Evolutionary conservation across 495 filamentous ascomycete species (phyloP), one percentile per base, ranked within the genome.

Genomic region (Aspergillus sclerotiicarbonarius): DNA sequence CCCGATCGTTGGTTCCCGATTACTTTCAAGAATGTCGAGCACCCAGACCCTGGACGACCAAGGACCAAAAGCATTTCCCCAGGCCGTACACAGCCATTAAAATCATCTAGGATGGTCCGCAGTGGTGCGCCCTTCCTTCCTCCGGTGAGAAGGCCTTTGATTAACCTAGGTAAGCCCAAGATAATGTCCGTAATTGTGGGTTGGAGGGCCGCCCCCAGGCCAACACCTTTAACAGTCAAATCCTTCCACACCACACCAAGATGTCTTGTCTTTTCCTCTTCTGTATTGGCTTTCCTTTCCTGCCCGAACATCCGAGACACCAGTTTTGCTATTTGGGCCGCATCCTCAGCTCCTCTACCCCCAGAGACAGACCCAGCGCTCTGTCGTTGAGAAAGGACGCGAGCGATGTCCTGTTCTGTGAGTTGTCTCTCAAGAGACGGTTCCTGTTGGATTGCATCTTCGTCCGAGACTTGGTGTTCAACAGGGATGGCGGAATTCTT

Each of bases 21-120:
- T 0, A 82, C 77, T 57, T 90, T 90, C 32, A 92, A 68, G 56
- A 91, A 87, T 0, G 86, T 89, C 0, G 85, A 84, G 59, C 89
- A 92, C 10, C 88, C 89, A 41, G 82, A 80, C 0, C 89, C 89
- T 1, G 89, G 89, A 20, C 86, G 74, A 4, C 89, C 89, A 45
- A 92, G 76, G 0, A 92, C 88, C 1, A 92, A 75, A 1, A 89
- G 62, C 75, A 80, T 74, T 50, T 80, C 77, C 1, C 76, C 76
- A 0, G 76, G 76, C 9, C 74, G 62, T 50, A 80, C 75, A 45
- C 76, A 79, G 51, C 81, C 76, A 71, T 77, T 49, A 65, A 88
- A 87, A 56, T 80, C 78, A 71, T 87, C 76, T 37, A 91, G 59
- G 45, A 90, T 84, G 1, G 83, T 88, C 56, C 82, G 79, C 20